These are phyloP conservation scores for Rosa chinensis DNA, from an alignment of 306 rosid genomes.

Conservation along the genomic window DNA sequence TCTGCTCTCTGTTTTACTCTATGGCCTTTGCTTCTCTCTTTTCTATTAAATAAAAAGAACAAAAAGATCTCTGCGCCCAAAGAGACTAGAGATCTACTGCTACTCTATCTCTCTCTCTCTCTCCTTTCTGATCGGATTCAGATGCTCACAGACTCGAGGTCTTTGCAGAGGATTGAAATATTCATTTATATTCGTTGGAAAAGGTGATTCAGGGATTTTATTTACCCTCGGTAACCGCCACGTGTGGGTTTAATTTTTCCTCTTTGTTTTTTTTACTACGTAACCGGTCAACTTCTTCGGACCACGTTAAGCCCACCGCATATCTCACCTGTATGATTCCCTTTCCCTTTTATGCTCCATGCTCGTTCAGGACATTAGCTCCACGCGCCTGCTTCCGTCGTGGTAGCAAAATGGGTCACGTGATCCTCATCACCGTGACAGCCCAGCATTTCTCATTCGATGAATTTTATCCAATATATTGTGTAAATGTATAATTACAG, in stretches of 20 bases:
- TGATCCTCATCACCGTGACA: background rate
- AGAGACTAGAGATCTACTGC: slow-evolving; percentile 15
- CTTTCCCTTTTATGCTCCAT: slow-evolving; percentile 10
- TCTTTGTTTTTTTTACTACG: background rate
- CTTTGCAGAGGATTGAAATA: slow-evolving; percentile 21
- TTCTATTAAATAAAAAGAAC: background rate
- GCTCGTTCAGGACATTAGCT: background rate
- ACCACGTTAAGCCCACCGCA: slow-evolving; percentile 24
- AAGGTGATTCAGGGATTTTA: slow-evolving; percentile 20
- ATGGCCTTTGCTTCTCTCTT: background rate
- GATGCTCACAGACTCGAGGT: slow-evolving; percentile 24
- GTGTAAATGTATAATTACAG: background rate
- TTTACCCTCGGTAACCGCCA: slow-evolving; percentile 34
- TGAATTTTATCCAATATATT: background rate
- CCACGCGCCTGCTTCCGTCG: background rate
- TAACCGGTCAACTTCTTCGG: slow-evolving; percentile 34
- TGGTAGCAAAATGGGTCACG: background rate
- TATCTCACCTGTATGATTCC: slow-evolving; percentile 18
- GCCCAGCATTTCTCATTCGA: background rate
- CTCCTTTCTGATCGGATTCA: slow-evolving; percentile 17
- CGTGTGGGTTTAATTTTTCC: slow-evolving; percentile 21
- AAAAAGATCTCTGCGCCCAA: slow-evolving; percentile 6
- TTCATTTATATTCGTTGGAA: slow-evolving; percentile 39
- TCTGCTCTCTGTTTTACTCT: slow-evolving; percentile 18
- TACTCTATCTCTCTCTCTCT: slow-evolving; percentile 27